Evolutionary conservation across 371 early-diverging fungal species (phyloP), one percentile per base, ranked within the genome.

Genomic region (Dichotomocladium elegans): DNA sequence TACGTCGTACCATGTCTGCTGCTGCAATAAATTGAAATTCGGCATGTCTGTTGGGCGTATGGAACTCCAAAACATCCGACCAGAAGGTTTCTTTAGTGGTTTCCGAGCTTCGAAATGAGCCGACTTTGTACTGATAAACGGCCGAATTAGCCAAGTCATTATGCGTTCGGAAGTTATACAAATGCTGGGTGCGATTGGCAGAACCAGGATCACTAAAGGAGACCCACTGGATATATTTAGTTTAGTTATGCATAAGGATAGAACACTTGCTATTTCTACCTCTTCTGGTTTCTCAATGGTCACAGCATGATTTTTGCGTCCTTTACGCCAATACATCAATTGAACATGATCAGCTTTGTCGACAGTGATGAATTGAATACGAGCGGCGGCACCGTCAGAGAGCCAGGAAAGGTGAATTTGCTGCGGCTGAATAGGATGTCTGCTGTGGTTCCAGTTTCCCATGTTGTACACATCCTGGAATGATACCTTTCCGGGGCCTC

Each of bases 151-250:
- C 28, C n/a, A 72, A 37, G 6, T 19, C 27, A 3, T 56, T 22
- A n/a, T n/a, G n/a, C 4, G 70, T 62, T 44, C 58, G 41, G 12
- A 73, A 27, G 3, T 60, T 60, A 41, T 70, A 69, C 9, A 70
- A 33, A 14, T 70, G 60, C 12, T 61, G 43, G 9, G 56, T 33
- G 3, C 70, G 70, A 21, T 60, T 29, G 22, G 53, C 58, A 12
- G 37, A 12, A 1, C 70, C 73, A 29, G 64, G 62, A 57, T 73
- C 73, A n/a, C 56, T 51, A 57, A 74, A 72, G 10, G 45, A 26
- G n/a, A 12, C 31, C n/a, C 24, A 14, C 49, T 48, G 35, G 35
- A 47, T 9, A 4, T 10, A 27, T n/a, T 33, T 33, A 33, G 8
- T 26, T 4, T 41, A 30, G 17, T n/a, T 24, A 14, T 53, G 17